Evolutionary conservation across 2,329 filamentous ascomycete genomes (phyloP), one percentile per base, ranked within the genome.

Genomic region (Beauveria sp.): DNA sequence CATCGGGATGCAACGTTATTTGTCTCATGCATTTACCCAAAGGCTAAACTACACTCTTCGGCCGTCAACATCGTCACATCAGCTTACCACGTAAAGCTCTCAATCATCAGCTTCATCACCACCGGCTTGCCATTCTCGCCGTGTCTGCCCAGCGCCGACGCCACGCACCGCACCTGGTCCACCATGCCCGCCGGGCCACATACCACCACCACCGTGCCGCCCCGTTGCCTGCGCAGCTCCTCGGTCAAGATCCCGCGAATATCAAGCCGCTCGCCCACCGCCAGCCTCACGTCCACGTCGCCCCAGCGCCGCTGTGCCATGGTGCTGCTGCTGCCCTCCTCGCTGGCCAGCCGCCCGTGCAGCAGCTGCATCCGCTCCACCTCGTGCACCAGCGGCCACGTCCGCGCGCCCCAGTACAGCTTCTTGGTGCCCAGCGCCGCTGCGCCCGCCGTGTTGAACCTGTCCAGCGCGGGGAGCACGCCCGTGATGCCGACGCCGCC

Each of bases 401-500:
- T 66, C 14, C 67, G 68, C 3, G 67, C 63, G 1, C 70, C 70
- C 71, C 71, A 72, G 61, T 65, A 72, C 0, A 72, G 52, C 61
- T 69, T 72, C 18, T 67, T 68, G 0, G 62, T 64, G 0, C 70
- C 70, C 8, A 66, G 28, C 5, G 66, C 34, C 14, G 61, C 14
- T 61, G 59, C 6, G 14, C 63, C 66, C 14, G 67, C 58, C 5
- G 62, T 68, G 6, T 67, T 55, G 2, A 67, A 67, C 34, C 55
- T 56, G 46, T 65, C 63, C 2, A 72, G 63, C 3, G 66, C 63
- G 3, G 70, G 69, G 1, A 72, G 51, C 0, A 71, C 65, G 5
- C 66, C 71, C 2, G 71, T 71, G 43, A 71, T 62, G 18, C 71
- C 71, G 6, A 72, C 71, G 28, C 71, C 71, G 3, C 71, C 71